These are phyloP conservation scores for Arthrobotrys sphaeroides DNA, from an alignment of 2,329 filamentous ascomycete genomes.

Conservation along the genomic window DNA sequence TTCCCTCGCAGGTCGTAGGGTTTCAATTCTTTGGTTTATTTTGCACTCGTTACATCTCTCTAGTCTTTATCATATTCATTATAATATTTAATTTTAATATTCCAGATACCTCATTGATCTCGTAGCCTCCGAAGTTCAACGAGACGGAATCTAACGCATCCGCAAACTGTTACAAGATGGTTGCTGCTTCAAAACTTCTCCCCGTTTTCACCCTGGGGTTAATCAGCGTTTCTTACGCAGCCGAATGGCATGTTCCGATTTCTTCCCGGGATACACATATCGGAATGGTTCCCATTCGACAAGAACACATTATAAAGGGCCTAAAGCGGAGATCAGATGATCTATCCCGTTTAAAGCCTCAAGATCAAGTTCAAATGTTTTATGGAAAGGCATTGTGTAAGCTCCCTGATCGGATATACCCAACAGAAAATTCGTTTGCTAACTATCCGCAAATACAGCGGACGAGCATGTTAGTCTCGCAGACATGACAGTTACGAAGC, in stretches of 20 bases:
- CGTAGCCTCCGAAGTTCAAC: neutral
- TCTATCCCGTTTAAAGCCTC: neutral
- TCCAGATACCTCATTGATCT: neutral
- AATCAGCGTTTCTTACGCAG: neutral
- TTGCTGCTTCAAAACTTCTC: slow-evolving; percentile 6
- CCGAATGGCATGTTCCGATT: neutral
- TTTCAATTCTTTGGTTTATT: neutral
- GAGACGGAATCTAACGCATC: no score
- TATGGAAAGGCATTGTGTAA: slow-evolving; percentile 2
- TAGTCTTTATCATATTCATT: neutral
- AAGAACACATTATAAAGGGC: neutral
- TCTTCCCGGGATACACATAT: neutral
- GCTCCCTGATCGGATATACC: neutral
- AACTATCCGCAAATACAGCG: neutral
- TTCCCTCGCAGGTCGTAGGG: slow-evolving; percentile 6
- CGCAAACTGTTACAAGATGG: no score
- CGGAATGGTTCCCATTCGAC: neutral
- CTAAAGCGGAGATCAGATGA: slow-evolving; percentile 2
- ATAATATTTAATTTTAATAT: neutral
- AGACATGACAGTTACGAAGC: slow-evolving; percentile 18
- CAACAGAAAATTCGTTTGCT: neutral
- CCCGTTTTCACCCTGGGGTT: neutral
- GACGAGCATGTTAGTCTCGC: slow-evolving; percentile 2
- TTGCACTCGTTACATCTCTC: neutral
- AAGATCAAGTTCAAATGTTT: slow-evolving; percentile 1